A percentile compares a stretch with the other conserved stretches of the same genome.
Evolutionary conservation across 2,329 filamentous ascomycete species (phyloP).

Genomic region (Cordyceps cateniannulata): DNA sequence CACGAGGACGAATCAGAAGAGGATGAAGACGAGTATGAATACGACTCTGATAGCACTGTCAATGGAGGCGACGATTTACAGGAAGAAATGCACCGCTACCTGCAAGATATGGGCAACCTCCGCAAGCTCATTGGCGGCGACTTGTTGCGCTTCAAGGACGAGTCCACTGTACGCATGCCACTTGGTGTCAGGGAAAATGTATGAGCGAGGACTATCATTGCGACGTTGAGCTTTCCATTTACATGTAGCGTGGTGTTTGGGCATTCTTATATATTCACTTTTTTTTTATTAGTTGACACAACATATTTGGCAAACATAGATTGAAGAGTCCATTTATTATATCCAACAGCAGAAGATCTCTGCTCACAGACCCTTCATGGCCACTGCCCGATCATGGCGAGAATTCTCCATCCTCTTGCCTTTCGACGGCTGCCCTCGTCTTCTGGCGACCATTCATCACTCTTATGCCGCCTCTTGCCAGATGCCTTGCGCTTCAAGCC

Average conservation of each 20-base stretch:
- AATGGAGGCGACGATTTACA: conserved; percentile 62
- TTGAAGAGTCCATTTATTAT: neutral
- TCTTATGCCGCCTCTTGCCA: neutral
- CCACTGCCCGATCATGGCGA: neutral
- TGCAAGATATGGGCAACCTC: conserved; percentile 74
- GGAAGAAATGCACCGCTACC: conserved; percentile 74
- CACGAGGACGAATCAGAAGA: conserved; percentile 36
- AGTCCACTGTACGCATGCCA: conserved; percentile 49
- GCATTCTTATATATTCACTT: conserved; percentile 4
- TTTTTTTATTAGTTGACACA: neutral
- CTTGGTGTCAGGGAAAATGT: conserved; percentile 38
- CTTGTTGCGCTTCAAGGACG: conserved; percentile 58
- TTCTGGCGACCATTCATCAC: neutral
- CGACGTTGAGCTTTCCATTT: neutral
- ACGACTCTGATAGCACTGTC: conserved; percentile 38
- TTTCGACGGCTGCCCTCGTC: neutral
- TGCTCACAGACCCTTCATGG: neutral
- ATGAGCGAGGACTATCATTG: conserved; percentile 15
- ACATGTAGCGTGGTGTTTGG: conserved; percentile 24
- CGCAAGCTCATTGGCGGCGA: conserved; percentile 65
- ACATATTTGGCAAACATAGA: neutral
- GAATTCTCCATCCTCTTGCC: neutral
- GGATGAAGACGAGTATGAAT: conserved; percentile 54
- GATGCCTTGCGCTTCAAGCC: too few relatives aligned
- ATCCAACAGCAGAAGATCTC: neutral